Evolutionary conservation across 306 rosid species (phyloP).

Genomic region (Citrullus amarus): DNA sequence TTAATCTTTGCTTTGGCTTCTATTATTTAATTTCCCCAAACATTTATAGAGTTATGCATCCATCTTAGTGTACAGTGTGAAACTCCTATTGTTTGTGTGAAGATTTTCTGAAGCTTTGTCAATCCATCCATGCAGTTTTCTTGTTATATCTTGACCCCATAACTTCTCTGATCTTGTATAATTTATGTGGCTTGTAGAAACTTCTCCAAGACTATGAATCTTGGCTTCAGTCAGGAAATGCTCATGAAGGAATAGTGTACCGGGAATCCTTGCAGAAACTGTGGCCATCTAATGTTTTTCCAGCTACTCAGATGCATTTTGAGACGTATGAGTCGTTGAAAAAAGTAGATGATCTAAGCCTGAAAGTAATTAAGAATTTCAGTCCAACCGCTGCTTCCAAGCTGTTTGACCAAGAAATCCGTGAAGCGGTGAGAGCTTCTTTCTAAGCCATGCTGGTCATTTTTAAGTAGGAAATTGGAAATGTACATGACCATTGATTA

Average conservation of each 20-base stretch:
- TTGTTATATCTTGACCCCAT: neutral
- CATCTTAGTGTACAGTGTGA: neutral
- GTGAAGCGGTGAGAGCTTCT: slow-evolving; percentile 51
- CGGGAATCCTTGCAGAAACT: slow-evolving; percentile 51
- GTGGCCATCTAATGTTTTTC: slow-evolving; percentile 42
- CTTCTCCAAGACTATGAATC: slow-evolving; percentile 53
- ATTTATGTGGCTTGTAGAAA: slow-evolving; percentile 30
- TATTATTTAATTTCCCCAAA: neutral
- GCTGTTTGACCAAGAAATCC: slow-evolving; percentile 66
- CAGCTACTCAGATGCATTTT: slow-evolving; percentile 31
- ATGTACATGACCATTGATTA: neutral
- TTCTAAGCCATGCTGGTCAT: neutral
- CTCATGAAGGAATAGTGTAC: slow-evolving; percentile 55
- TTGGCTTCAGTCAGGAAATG: slow-evolving; percentile 56
- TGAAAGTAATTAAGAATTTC: slow-evolving; percentile 49
- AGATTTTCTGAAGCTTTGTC: neutral
- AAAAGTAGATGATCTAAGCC: slow-evolving; percentile 46
- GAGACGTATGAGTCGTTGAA: slow-evolving; percentile 41
- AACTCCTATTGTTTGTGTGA: neutral
- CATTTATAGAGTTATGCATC: neutral
- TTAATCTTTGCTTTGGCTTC: neutral
- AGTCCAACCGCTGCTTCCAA: slow-evolving; percentile 62
- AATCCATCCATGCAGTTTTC: neutral
- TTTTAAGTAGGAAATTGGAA: neutral
- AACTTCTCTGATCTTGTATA: neutral